A percentile compares a stretch with the other conserved stretches of the same genome.
Evolutionary conservation across 2,329 filamentous ascomycete genomes (phyloP).

Genomic region (Fusarium praegraminearum): DNA sequence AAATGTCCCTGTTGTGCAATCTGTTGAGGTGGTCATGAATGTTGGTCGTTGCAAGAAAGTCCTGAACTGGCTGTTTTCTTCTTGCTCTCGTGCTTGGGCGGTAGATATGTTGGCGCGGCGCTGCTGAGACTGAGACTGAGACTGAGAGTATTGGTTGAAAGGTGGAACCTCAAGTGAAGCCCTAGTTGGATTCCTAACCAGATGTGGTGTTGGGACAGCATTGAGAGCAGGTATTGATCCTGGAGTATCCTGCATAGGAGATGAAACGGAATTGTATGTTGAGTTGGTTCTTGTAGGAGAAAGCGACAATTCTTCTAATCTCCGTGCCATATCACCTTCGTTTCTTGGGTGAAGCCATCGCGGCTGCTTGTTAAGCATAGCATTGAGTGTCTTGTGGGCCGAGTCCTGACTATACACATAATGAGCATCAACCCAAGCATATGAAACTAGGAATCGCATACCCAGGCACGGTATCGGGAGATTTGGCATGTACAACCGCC

Average conservation of each 20-base stretch:
- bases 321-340: conserved; percentile 63
- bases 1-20: conserved; percentile 54
- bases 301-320: conserved; percentile 59
- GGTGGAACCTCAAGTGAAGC: conserved; percentile 40
- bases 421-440: conserved; percentile 12
- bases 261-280: conserved; percentile 30
- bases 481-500: conserved; percentile 58
- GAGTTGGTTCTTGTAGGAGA: conserved; percentile 52
- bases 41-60: conserved; percentile 52
- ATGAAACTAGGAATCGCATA: conserved; percentile 48
- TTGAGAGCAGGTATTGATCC: conserved; percentile 35
- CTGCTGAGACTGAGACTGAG: no score
- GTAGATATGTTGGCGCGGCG: not conserved
- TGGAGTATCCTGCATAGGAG: conserved; percentile 24
- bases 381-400: conserved; percentile 68
- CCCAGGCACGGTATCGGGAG: conserved; percentile 60
- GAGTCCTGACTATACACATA: conserved; percentile 63
- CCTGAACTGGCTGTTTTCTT: conserved; percentile 40
- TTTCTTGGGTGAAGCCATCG: conserved; percentile 67
- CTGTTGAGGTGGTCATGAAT: conserved; percentile 55
- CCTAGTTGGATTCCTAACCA: conserved; percentile 23
- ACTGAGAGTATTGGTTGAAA: conserved; percentile 35
- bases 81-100: conserved; percentile 4
- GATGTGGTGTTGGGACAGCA: conserved; percentile 28
- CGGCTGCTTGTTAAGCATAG: conserved; percentile 68